Evolutionary conservation across 2,329 filamentous ascomycete genomes (phyloP).

Genomic region (Fusarium nematophilum): DNA sequence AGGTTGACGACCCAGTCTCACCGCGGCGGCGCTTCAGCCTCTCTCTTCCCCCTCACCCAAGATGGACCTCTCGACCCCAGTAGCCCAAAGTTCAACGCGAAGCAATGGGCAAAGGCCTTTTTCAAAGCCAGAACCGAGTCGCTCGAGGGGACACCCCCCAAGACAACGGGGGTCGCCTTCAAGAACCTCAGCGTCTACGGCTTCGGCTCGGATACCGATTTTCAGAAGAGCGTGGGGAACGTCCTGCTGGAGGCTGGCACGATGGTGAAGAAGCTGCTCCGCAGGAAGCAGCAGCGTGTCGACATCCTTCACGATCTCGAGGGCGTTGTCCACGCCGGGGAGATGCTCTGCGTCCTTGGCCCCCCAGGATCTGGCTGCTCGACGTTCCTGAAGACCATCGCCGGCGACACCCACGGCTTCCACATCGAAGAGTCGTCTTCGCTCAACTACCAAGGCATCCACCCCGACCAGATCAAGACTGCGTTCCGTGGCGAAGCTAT

Average conservation of each 20-base stretch:
- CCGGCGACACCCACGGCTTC: slow-evolving; percentile 82
- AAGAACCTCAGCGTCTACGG: slow-evolving; percentile 38
- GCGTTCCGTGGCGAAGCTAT: slow-evolving; percentile 82
- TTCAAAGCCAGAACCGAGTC: slow-evolving; percentile 31
- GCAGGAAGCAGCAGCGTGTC: slow-evolving; percentile 63
- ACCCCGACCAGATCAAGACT: slow-evolving; percentile 76
- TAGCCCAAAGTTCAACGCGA: slow-evolving; percentile 52
- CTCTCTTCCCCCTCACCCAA: background rate
- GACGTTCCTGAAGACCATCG: slow-evolving; percentile 82
- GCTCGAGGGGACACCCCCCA: slow-evolving; percentile 30
- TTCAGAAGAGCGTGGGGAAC: slow-evolving; percentile 40
- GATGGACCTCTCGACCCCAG: slow-evolving; percentile 48
- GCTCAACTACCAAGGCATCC: slow-evolving; percentile 77
- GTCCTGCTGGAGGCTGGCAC: slow-evolving; percentile 11
- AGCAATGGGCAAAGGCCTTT: slow-evolving; percentile 55
- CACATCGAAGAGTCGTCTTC: slow-evolving; percentile 73
- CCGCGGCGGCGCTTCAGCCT: too few species aligned
- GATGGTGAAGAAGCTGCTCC: slow-evolving; percentile 47
- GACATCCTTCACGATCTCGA: slow-evolving; percentile 74
- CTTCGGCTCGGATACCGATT: slow-evolving; percentile 35
- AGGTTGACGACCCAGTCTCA: slow-evolving; percentile 3
- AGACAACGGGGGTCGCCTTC: slow-evolving; percentile 40
- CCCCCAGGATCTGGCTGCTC: slow-evolving; percentile 77
- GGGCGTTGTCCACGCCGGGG: slow-evolving; percentile 72
- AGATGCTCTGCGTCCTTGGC: slow-evolving; percentile 79